These are phyloP conservation scores for Fusarium sp. DNA, from an alignment of 2,329 filamentous ascomycete species.

Conservation along the genomic window DNA sequence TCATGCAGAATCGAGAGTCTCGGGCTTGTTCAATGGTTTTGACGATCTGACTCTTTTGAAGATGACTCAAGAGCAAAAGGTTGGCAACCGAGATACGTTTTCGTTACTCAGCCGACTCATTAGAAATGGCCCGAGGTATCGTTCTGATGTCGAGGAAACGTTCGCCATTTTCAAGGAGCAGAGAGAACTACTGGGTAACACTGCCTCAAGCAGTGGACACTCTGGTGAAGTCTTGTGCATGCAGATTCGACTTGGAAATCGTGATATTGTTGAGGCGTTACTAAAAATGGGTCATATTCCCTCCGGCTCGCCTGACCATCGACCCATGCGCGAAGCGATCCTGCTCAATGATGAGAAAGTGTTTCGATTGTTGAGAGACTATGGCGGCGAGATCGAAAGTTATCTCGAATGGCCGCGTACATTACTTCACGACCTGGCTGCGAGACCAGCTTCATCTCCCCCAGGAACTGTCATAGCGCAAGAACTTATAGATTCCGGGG, in stretches of 20 bases:
- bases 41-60: background rate
- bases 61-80: background rate
- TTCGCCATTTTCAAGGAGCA: background rate
- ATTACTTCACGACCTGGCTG: background rate
- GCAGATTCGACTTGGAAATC: background rate
- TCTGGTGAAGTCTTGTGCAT: background rate
- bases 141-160: background rate
- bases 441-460: background rate
- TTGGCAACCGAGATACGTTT: background rate
- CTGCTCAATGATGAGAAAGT: background rate
- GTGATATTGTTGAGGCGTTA: background rate
- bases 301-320: background rate
- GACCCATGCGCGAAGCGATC: background rate
- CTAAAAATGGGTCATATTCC: background rate
- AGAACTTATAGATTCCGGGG: background rate
- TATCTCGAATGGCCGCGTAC: background rate
- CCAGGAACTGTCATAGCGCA: background rate
- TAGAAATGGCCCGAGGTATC: background rate
- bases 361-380: background rate
- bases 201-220: fast-evolving
- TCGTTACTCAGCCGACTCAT: background rate
- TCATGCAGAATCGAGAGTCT: fast-evolving
- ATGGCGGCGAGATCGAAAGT: background rate
- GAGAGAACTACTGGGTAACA: fast-evolving
- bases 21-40: fast-evolving